Base-by-base conservation (phyloP, 2,329 filamentous ascomycete species). In the Chaetomiaceae sp. region DNA sequence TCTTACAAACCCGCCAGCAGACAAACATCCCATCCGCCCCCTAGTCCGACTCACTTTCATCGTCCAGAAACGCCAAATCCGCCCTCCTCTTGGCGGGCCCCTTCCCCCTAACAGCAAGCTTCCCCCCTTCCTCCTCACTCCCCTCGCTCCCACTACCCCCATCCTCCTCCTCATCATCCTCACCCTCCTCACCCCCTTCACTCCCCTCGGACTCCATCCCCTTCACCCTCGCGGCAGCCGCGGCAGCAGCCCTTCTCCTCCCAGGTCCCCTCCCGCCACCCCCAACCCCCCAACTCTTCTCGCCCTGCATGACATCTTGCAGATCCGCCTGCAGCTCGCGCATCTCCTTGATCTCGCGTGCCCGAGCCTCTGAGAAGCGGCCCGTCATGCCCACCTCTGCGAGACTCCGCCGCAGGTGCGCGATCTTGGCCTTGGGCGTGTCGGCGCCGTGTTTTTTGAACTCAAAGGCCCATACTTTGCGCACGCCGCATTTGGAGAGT, bases 381-480 rank as follows among this genome's bases (percentile, higher is more conserved):
- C 91, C 92, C 1, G 83, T 83, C 87, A 97, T 96, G 30, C 92
- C 93, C 4, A 83, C 75, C 25, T 95, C 89, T 30, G 77, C 76
- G 21, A 99, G 77, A 84, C 95, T 86, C 10, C 72, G 72, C 64
- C 82, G 88, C 7, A 99, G 75, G 65, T 96, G 89, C 46, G 76
- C 77, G 55, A 96, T 88, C 73, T 96, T 96, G 44, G 82, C 88
- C 54, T 83, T 86, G 4, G 78, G 21, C 9, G 50, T 65, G 20
- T 91, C 87, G 49, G 84, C 79, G 1, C 77, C 78, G 61, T 81
- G 90, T 48, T 82, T 74, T 66, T 88, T 88, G 23, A 99, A 77
- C 68, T 96, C 89, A 56, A 86, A 83, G 44, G 79, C 81, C 92
- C 93, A 99, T 55, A 96, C 80, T 66, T 96, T 97, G 47, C 89